phyloP scores from a whole-genome alignment of 192 early-diverging fungal genomes.

The Linnemannia hyalina region DNA sequence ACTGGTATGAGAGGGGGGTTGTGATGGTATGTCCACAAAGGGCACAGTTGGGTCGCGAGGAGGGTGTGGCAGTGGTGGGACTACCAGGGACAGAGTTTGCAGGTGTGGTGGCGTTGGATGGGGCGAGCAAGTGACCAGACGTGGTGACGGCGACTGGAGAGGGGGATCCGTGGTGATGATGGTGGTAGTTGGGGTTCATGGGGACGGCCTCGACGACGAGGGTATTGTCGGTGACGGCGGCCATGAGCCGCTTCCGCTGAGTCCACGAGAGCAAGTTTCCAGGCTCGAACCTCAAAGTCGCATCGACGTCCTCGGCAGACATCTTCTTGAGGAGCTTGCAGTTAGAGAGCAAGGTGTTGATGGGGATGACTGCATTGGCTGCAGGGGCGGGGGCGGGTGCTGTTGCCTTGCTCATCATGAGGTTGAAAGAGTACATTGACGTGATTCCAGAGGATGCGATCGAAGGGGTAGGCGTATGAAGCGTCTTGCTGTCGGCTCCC shows the following conservation, averaged over 20 bases:
- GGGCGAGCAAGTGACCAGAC: not conserved
- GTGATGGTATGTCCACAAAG: conserved; percentile 47
- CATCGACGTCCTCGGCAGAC: conserved; percentile 53
- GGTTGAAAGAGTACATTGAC: conserved; percentile 44
- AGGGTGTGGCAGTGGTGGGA: not conserved
- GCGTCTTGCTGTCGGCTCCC: not conserved
- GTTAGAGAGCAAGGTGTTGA: conserved; percentile 43
- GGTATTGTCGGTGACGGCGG: conserved; percentile 51
- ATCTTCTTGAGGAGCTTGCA: conserved; percentile 54
- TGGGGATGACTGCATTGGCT: conserved; percentile 35
- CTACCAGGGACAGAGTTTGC: not conserved
- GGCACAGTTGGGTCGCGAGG: conserved; percentile 35
- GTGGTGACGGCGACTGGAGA: conserved; percentile 2
- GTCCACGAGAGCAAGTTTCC: conserved; percentile 52
- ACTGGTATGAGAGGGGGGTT: conserved; percentile 45
- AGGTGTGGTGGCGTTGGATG: conserved; percentile 2
- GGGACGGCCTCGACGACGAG: conserved; percentile 50
- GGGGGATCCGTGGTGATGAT: not conserved
- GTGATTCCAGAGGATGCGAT: conserved; percentile 18
- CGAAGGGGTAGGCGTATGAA: conserved; percentile 17
- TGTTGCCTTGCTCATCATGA: conserved; percentile 32
- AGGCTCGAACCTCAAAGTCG: conserved; percentile 49
- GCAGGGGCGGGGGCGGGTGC: conserved; percentile 4
- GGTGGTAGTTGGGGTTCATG: conserved; percentile 12
- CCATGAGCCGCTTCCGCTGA: conserved; percentile 52